Base-by-base conservation (phyloP, 2,329 filamentous ascomycete species). In the Colletotrichum higginsianum region DNA sequence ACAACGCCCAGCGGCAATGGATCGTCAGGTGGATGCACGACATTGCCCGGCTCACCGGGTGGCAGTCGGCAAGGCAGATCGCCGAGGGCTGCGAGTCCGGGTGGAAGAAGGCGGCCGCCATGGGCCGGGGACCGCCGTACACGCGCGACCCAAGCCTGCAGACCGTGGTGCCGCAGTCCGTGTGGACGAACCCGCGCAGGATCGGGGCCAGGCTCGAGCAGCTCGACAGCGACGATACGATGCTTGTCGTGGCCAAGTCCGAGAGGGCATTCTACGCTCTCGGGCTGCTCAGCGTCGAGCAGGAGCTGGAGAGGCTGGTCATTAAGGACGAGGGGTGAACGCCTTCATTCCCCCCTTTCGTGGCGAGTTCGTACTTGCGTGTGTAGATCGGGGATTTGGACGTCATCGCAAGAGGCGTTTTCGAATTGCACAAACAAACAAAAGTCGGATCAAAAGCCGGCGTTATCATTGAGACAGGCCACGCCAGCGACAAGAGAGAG, bases 1-100 rank as follows among this genome's bases (percentile, higher is more conserved):
- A 94, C 71, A 80, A 90, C 5, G 84, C 82, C 0, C 95, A 98
- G 77, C 90, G 96, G 1, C 87, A 89, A 68, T 97, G 94, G 93
- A 89, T 92, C 0, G 87, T 98, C 74, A 86, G 88, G 44, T 90
- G 93, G 38, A 86, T 98, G 66, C 88, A 91, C 75, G 91, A 94
- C 76, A 91, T 97, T 49, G 90, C 93, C 2, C 89, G 91, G 1
- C 86, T 96, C 9, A 98, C 94, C 0, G 96, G 96, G 0, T 98
- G 94, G 93, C 92, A 94, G 76, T 94, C 93, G 1, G 93, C 94
- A 1, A 88, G 90, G 44, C 90, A 95, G 50, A 96, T 98, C 74
- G 94, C 94, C 0, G 87, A 89, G 60, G 95, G 94, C 1, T 97
- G 94, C 80, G 95, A 98, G 81, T 92, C 91, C 3, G 88, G 91